phyloP scores from a whole-genome alignment of 495 filamentous ascomycete genomes.

The Tuber microsphaerosporum region DNA sequence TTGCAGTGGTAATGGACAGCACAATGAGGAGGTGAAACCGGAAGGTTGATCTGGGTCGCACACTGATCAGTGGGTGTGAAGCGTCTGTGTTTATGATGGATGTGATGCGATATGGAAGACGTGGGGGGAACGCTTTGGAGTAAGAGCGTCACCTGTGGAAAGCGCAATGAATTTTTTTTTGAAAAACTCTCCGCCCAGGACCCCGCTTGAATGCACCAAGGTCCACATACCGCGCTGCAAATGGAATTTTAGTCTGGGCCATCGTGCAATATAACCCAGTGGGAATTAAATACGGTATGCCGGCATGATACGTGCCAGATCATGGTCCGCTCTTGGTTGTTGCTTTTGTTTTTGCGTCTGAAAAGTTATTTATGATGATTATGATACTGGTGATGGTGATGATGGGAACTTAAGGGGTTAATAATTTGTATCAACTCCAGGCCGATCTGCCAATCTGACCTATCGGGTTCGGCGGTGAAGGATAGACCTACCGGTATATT shows the following conservation, averaged over 20 bases:
- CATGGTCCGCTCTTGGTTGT: background rate
- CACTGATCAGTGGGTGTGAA: background rate
- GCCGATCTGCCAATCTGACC: background rate
- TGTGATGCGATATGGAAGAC: background rate
- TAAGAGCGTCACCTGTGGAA: background rate
- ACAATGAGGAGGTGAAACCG: background rate
- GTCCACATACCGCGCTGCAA: background rate
- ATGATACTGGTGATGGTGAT: background rate
- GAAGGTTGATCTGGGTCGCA: background rate
- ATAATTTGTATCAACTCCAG: background rate
- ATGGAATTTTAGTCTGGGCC: background rate
- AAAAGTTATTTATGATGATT: background rate
- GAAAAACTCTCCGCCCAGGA: background rate
- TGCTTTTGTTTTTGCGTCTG: background rate
- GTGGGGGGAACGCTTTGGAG: background rate
- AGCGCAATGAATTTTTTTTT: background rate
- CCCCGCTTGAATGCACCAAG: background rate
- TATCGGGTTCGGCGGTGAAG: background rate
- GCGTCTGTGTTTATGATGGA: background rate
- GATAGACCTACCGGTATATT: background rate
- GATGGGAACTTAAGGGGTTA: constrained; percentile 1
- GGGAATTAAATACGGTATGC: background rate
- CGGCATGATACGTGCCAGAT: background rate
- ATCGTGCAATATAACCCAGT: background rate
- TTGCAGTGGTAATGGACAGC: background rate